Base-by-base conservation (phyloP, 257 asterid genomes). In the Solanum pennellii region DNA sequence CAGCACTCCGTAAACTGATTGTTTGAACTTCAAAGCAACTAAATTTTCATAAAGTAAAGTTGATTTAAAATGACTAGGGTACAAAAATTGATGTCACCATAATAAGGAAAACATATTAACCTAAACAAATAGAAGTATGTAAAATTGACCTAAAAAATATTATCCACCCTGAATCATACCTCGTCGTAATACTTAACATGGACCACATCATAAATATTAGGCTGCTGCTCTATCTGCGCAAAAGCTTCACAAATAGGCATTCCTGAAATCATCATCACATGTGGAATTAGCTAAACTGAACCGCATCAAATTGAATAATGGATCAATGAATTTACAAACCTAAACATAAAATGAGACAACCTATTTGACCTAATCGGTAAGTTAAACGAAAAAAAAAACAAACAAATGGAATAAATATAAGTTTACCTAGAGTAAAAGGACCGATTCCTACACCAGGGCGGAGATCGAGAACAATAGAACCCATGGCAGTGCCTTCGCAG, bases 181-280 rank as follows among this genome's bases (percentile, higher is more conserved):
- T 95, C 98, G 18, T 95, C 98, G 21, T 90, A 94, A 88, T 95
- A 94, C 93, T 94, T 95, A 85, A 95, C 98, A 86, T 95, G 98
- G 88, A 94, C 97, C 91, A 91, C 97, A 82, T 95, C 98, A 62
- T 95, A 95, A 35, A 92, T 91, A 73, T 91, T 95, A 12, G 98
- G 97, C 88, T 94, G 96, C 89, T 94, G 97, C 87, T 95, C 98
- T 85, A 95, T 93, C 73, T 94, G 97, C 47, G 96, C 95, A 90
- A 95, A 94, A n/a, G 98, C 98, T 44, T 95, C 98, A 73, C 94
- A 94, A 11, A 95, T 93, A 9, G 98, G 96, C 95, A 94, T 95
- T 89, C 98, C 98, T 95, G 91, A 87, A 89, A 80, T 87, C 39
- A 45, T 87, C 39, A 45, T 76, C 42, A 20, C 37, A 23, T 42